Base-by-base conservation (phyloP, 768 basidiomycete species). In the Lentinula edodes region DNA sequence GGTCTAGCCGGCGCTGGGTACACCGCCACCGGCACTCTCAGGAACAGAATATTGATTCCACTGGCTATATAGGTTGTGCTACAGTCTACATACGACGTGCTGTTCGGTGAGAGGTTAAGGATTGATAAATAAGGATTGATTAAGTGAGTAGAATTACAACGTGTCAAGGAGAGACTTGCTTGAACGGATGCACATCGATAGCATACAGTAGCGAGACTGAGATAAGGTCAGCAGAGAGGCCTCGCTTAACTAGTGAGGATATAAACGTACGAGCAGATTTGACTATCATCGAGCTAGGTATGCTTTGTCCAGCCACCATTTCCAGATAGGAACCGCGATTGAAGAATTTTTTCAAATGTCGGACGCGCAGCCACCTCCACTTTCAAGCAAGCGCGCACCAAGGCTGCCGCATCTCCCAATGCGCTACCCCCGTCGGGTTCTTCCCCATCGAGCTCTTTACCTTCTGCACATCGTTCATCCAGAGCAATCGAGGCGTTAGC, bases 401-500 rank as follows among this genome's bases (percentile, higher is more conserved):
- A 82, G 36, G 84, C 85, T 48, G 91, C 88, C 2, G 93, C 97
- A 67, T 96, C 94, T 13, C 85, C 88, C 41, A 96, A 79, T 7
- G 85, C 80, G 5, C 93, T 90, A 39, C 94, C 95, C 3, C 91
- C 92, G 70, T 96, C 94, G 5, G 65, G 63, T 69, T 95, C 94
- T 67, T 85, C 82, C 5, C 91, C 93, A 2, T 89, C 90, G 55
- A 71, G 74, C 68, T 87, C 87, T 68, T 87, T 87, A 50, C 78
- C 89, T 20, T 90, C 90, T 8, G 78, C 82, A 66, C 93, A 95
- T 54, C 91, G 81, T 70, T 91, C 90, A 69, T 92, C 90, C 45
- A 93, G 74, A 39, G 84, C 80, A 45, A 91, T 91, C 20, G 89
- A 84, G 3, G 90, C 87, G 61, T 82, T 88, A 1, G 89, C 83